phyloP scores from a whole-genome alignment of 169 alveolate species.

The Plasmodium inui region DNA sequence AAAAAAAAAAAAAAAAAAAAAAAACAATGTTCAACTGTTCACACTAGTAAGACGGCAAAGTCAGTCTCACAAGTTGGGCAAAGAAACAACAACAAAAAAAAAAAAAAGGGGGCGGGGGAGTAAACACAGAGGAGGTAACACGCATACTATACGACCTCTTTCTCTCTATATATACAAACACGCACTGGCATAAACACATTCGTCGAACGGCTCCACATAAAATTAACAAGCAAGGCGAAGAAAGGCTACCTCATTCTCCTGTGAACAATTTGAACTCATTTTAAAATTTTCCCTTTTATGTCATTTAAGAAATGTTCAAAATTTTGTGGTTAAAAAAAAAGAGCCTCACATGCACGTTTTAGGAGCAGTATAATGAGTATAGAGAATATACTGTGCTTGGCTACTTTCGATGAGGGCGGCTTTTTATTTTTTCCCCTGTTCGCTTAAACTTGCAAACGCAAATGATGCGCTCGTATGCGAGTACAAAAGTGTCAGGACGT shows the following conservation, averaged over 20 bases:
- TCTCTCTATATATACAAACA: neutral
- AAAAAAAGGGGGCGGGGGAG: neutral
- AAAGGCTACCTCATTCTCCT: constrained; percentile 24
- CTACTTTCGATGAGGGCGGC: neutral
- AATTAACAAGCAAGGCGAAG: neutral
- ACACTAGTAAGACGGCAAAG: neutral
- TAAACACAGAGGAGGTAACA: neutral
- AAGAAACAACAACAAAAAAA: neutral
- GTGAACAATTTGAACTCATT: constrained; percentile 29
- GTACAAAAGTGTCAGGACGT: neutral
- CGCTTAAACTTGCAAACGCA: neutral
- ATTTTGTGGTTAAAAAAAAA: neutral
- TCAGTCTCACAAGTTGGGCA: too few relatives aligned
- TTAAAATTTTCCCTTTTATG: constrained; percentile 6
- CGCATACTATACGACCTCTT: neutral
- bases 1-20: neutral
- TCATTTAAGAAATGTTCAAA: constrained; percentile 41
- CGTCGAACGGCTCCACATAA: neutral
- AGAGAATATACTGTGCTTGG: neutral
- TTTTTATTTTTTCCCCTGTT: neutral
- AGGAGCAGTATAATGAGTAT: neutral
- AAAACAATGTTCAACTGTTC: neutral
- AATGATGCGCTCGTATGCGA: neutral
- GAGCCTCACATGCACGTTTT: neutral
- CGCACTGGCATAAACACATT: neutral